Conservation (phyloP, 1,139 yeast species). For the Fermentozyma sake region DNA sequence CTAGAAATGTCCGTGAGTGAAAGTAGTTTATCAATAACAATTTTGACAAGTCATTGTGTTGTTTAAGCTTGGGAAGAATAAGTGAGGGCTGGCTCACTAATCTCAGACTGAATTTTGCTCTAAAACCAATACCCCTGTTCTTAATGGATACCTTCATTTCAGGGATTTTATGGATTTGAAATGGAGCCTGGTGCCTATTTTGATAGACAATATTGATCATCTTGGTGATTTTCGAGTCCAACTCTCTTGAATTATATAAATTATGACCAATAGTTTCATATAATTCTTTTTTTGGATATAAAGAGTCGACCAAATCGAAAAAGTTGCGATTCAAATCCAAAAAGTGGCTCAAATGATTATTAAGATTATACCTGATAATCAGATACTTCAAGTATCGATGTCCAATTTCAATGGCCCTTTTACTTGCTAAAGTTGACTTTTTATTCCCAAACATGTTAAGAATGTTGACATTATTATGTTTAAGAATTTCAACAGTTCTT, state of each 20-base stretch:
- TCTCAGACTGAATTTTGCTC: too few species aligned
- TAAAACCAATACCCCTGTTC: too few species aligned
- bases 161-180: not conserved
- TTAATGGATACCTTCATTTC: not conserved
- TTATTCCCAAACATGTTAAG: slow-evolving; percentile 1
- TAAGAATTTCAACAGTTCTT: not conserved
- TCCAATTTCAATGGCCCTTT: slow-evolving; percentile 10
- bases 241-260: too few species aligned
- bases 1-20: slow-evolving; percentile 13
- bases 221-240: not conserved
- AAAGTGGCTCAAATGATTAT: slow-evolving; percentile 10
- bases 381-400: slow-evolving; percentile 7
- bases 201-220: not conserved
- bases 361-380: slow-evolving; percentile 8
- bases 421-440: too few species aligned
- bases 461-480: slow-evolving; percentile 1
- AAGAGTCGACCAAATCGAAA: slow-evolving; percentile 4
- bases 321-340: slow-evolving; percentile 11
- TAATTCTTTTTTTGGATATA: slow-evolving; percentile 5
- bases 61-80: slow-evolving; percentile 4
- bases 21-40: slow-evolving; percentile 13
- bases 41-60: slow-evolving; percentile 8
- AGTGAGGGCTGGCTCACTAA: not conserved
- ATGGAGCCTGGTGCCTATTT: not conserved
- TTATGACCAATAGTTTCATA: slow-evolving; percentile 2